Evolutionary conservation across 2,329 filamentous ascomycete species (phyloP), one percentile per base, ranked within the genome.

Genomic region (Hortaea werneckii): DNA sequence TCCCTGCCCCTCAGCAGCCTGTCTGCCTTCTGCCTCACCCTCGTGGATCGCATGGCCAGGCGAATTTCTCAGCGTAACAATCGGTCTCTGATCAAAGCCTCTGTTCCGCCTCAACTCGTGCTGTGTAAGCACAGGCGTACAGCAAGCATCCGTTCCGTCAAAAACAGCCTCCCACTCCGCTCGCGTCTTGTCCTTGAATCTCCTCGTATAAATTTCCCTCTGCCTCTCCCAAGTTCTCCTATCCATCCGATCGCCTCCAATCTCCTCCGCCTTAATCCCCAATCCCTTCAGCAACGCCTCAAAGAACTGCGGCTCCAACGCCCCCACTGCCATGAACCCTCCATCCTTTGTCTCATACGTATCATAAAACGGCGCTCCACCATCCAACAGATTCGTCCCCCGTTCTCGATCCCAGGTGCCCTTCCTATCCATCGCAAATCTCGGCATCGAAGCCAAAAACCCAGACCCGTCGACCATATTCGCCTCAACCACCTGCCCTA

Each of bases 401-500:
- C 89, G 72, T 27, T 78, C 73, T 3, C 65, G 64, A 54, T 70
- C 63, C 72, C 87, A 89, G 35, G 80, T 61, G 1, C 77, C 74
- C 5, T 72, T 80, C 60, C 82, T 81, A 8, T n/a, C 10, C 50
- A 74, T 71, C 28, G 73, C 72, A 50, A 94, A 70, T 30, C 90
- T 74, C 43, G 85, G 82, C 67, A 90, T 90, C 0, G 81, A 83
- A 1, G 83, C 82, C 27, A 96, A 69, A 64, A 90, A 90, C 32
- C 80, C 78, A 20, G 77, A 79, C 6, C 90, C 90, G 67, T 96
- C 90, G 9, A 95, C 90, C 90, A 96, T 96, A 65, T 94, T 95
- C 11, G 86, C 87, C 68, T 95, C 87, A 6, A 96, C 88, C 9
- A 95, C 82, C 67, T 95, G 90, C 0, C 90, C 90, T 2, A 68